Conservation (phyloP, 345 rosid genomes). For the Microcos paniculata region DNA sequence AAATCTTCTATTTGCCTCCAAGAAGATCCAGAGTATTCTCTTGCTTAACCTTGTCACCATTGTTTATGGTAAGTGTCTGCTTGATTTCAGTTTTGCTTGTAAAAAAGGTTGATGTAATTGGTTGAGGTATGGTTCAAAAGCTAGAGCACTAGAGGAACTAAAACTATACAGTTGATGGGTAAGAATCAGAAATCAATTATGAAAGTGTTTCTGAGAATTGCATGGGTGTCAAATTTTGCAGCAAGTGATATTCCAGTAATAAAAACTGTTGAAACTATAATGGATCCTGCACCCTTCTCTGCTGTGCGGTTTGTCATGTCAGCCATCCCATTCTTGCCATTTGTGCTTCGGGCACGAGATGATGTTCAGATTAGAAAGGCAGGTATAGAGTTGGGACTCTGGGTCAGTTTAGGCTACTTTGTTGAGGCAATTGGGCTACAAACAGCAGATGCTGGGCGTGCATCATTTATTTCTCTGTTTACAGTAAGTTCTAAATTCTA, state of each 20-base stretch:
- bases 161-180: background rate
- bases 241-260: constrained; percentile 62
- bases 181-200: background rate
- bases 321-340: constrained; percentile 56
- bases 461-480: constrained; percentile 52
- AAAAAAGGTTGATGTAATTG: background rate
- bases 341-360: constrained; percentile 37
- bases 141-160: background rate
- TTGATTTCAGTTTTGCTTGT: background rate
- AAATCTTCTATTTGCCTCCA: constrained; percentile 41
- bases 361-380: constrained; percentile 49
- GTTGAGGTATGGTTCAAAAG: background rate
- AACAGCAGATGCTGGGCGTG: constrained; percentile 65
- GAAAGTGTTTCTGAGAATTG: background rate
- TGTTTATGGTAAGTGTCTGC: constrained; percentile 39
- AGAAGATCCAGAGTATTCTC: constrained; percentile 48
- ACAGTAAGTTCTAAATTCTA: constrained; percentile 35
- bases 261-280: constrained; percentile 52
- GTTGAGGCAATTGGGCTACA: constrained; percentile 58
- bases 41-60: constrained; percentile 53
- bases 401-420: constrained; percentile 61
- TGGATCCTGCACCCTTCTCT: constrained; percentile 53
- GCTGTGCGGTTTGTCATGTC: constrained; percentile 51
- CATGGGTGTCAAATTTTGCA: constrained; percentile 25
- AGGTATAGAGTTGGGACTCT: constrained; percentile 65